These are phyloP conservation scores for Besnoitia besnoiti DNA, from an alignment of 169 alveolate genomes.

Conservation along the genomic window DNA sequence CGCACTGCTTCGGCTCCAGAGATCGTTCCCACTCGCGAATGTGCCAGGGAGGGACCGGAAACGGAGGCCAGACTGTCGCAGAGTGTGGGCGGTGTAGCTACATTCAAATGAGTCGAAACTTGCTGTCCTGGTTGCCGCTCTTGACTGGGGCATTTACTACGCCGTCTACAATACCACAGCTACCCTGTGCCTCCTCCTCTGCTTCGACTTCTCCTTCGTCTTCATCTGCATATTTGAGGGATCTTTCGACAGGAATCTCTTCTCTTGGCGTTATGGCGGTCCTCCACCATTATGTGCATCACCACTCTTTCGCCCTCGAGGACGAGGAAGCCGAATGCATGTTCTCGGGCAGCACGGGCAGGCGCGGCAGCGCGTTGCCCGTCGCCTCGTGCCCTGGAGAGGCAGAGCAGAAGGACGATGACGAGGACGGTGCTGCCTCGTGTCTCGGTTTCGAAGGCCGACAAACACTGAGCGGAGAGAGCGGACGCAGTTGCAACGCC, in stretches of 20 bases:
- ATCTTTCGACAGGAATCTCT: not conserved
- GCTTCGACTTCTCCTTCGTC: not conserved
- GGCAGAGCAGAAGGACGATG: too few species aligned
- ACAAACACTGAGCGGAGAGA: too few species aligned
- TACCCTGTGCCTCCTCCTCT: not conserved
- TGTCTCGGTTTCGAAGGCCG: too few species aligned
- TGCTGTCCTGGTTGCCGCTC: constrained; percentile 29
- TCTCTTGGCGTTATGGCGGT: constrained; percentile 12
- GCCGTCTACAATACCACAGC: not conserved
- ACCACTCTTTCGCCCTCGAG: not conserved
- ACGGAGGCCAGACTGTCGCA: not conserved
- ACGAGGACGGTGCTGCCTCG: too few species aligned
- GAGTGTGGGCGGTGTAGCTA: constrained; percentile 1
- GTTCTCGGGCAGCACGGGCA: too few species aligned
- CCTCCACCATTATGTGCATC: constrained; percentile 21
- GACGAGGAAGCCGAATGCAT: too few species aligned
- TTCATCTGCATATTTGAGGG: not conserved
- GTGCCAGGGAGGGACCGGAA: not conserved
- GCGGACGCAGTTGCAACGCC: too few species aligned
- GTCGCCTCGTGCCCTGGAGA: too few species aligned
- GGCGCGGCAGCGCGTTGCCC: too few species aligned
- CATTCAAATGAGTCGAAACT: not conserved
- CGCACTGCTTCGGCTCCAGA: not conserved
- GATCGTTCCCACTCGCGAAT: not conserved
- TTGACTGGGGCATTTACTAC: not conserved